Evolutionary conservation across 1,139 yeast genomes (phyloP).

Genomic region (Zygosaccharomyces sapae): DNA sequence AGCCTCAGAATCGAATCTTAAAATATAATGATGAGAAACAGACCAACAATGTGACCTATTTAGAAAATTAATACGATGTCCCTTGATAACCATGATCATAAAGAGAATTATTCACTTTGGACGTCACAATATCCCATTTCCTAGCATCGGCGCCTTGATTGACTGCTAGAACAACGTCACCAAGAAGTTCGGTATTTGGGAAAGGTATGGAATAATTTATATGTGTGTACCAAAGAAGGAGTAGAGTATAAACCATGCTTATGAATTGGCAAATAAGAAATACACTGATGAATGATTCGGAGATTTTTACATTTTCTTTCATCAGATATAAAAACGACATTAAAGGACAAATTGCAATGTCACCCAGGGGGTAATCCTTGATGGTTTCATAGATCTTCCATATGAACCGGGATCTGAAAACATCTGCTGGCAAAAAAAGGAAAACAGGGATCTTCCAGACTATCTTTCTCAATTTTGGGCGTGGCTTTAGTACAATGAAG

Average conservation of each 20-base stretch:
- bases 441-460: neutral
- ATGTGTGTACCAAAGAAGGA: neutral
- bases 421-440: neutral
- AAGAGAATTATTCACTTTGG: neutral
- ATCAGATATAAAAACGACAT: neutral
- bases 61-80: neutral
- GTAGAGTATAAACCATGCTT: neutral
- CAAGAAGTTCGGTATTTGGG: neutral
- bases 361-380: neutral
- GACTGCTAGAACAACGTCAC: neutral
- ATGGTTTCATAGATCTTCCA: neutral
- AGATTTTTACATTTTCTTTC: no score
- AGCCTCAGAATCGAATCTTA: neutral
- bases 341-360: neutral
- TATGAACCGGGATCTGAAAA: neutral
- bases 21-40: neutral
- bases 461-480: neutral
- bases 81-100: neutral
- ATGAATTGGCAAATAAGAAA: neutral
- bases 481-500: neutral
- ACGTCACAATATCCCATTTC: neutral
- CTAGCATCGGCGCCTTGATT: neutral
- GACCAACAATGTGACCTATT: neutral
- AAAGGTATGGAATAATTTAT: neutral
- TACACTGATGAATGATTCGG: neutral